Conservation (phyloP, 345 rosid genomes). For the Bruguiera parviflora region DNA sequence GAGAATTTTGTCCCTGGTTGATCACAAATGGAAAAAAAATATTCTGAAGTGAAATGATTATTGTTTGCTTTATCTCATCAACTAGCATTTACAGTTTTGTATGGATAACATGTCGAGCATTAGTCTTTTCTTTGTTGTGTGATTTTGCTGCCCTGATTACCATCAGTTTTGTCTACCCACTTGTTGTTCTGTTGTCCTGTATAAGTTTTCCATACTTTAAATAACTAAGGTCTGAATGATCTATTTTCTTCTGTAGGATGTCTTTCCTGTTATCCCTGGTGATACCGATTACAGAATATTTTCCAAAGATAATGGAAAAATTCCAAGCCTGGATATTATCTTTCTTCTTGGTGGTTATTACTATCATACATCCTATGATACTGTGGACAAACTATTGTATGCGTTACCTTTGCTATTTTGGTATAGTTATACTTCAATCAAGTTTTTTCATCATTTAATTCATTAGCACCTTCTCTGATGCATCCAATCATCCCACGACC, state of each 20-base stretch:
- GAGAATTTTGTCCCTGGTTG: conserved; percentile 11
- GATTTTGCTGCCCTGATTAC: neutral
- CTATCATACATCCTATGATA: conserved; percentile 93
- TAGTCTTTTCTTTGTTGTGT: neutral
- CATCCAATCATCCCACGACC: conserved; percentile 30
- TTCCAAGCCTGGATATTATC: conserved; percentile 96
- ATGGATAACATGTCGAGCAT: neutral
- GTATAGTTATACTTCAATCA: conserved; percentile 37
- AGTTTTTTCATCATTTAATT: conserved; percentile 20
- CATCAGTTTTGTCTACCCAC: neutral
- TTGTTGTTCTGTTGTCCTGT: neutral
- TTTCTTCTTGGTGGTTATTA: conserved; percentile 95
- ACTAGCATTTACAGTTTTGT: neutral
- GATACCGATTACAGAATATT: conserved; percentile 96
- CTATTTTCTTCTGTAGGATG: conserved; percentile 49
- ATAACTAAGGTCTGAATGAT: neutral
- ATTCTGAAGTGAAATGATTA: neutral
- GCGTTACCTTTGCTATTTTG: conserved; percentile 61
- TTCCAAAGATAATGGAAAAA: conserved; percentile 79
- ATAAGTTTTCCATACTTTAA: neutral
- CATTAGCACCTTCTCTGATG: conserved; percentile 32
- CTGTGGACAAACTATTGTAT: conserved; percentile 94
- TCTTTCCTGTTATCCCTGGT: conserved; percentile 88
- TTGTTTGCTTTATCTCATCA: neutral
- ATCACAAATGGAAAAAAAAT: neutral